A percentile compares a stretch with the other conserved stretches of the same genome.
These are phyloP conservation scores for Amorphotheca resinae DNA, from an alignment of 495 filamentous ascomycete species.

Conservation along the genomic window DNA sequence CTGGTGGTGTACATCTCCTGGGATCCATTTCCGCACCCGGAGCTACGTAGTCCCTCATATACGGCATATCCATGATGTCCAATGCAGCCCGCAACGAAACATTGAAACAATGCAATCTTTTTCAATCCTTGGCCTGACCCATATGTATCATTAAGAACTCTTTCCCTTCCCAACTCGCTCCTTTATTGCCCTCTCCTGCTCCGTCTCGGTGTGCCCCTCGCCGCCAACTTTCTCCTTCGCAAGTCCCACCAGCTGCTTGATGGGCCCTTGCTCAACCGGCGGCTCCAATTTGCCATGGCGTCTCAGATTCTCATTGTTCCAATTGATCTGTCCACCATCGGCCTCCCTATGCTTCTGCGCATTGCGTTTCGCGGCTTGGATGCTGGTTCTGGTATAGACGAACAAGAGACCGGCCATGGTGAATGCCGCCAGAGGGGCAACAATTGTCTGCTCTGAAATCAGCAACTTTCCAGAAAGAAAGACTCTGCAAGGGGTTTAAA, in stretches of 20 bases:
- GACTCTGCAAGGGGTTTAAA: neutral
- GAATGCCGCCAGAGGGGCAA: slow-evolving; percentile 34
- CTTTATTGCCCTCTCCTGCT: slow-evolving; percentile 6
- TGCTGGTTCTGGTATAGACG: slow-evolving; percentile 29
- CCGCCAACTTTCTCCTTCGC: slow-evolving; percentile 2
- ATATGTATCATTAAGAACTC: neutral
- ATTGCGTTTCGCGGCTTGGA: slow-evolving; percentile 31
- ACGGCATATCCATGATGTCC: too few species aligned
- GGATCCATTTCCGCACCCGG: neutral
- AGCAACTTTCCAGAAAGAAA: neutral
- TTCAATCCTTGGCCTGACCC: neutral
- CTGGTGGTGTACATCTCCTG: neutral
- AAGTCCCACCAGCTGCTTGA: slow-evolving; percentile 12
- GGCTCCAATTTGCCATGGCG: slow-evolving; percentile 30
- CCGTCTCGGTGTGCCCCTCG: neutral
- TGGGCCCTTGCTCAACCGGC: slow-evolving; percentile 19
- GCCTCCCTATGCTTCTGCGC: slow-evolving; percentile 31
- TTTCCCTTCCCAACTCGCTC: slow-evolving; percentile 7
- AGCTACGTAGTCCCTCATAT: neutral
- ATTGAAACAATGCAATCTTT: neutral
- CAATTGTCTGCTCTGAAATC: slow-evolving; percentile 24
- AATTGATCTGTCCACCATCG: slow-evolving; percentile 34
- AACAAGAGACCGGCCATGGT: slow-evolving; percentile 36
- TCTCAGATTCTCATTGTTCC: slow-evolving; percentile 32
- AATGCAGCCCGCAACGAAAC: too few species aligned